phyloP scores from a whole-genome alignment of 345 rosid genomes.

The Draba incana region DNA sequence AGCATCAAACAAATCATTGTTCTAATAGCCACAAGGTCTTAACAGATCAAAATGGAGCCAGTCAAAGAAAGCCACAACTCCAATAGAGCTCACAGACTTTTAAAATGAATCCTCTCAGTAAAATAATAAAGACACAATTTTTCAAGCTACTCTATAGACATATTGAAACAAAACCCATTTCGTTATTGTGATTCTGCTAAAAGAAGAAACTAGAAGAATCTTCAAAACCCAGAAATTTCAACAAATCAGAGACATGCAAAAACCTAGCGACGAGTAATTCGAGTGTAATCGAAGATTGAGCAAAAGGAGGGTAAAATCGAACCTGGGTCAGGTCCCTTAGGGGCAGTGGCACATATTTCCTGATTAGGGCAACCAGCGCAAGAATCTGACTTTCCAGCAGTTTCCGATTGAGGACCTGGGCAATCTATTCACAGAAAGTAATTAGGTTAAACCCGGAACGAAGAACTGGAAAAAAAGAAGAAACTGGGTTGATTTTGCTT shows the following conservation, averaged over 20 bases:
- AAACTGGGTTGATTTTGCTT: neutral
- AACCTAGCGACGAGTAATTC: neutral
- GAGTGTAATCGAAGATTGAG: neutral
- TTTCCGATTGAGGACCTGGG: slow-evolving; percentile 78
- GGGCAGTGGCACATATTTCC: slow-evolving; percentile 84
- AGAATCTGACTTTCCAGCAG: slow-evolving; percentile 80
- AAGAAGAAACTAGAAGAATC: neutral
- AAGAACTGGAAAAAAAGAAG: neutral
- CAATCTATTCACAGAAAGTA: slow-evolving; percentile 53
- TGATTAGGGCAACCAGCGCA: slow-evolving; percentile 97
- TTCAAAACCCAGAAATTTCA: neutral
- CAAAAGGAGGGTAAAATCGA: neutral
- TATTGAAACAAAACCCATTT: neutral
- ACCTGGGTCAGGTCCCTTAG: slow-evolving; percentile 99
- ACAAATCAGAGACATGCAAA: neutral
- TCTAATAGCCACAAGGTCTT: neutral
- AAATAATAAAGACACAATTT: neutral
- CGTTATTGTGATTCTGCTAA: neutral
- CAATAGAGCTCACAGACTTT: neutral
- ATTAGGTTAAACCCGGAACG: slow-evolving; percentile 16
- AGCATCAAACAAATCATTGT: neutral
- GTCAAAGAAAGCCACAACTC: slow-evolving; percentile 9
- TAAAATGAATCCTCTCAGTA: neutral
- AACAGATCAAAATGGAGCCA: neutral
- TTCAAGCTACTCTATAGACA: neutral